phyloP scores from a whole-genome alignment of 805 yeast species.

The Saccharomycopsis babjevae region DNA sequence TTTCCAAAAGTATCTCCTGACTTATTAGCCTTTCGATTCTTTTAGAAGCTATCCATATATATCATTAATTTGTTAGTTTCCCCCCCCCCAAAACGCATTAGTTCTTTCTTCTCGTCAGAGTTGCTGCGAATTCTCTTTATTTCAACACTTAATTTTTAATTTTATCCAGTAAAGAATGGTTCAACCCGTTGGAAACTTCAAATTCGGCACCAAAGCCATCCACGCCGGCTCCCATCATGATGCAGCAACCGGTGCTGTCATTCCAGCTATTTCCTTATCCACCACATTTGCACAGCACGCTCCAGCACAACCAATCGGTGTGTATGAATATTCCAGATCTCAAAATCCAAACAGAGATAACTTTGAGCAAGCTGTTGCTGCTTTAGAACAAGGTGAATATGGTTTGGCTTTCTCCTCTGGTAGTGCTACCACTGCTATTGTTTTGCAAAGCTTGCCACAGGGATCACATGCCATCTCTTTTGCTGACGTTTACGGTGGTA shows the following conservation, averaged over 20 bases:
- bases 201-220: conserved; percentile 73
- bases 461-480: conserved; percentile 68
- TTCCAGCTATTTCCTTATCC: conserved; percentile 71
- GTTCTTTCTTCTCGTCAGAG: background rate
- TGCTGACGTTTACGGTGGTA: conserved; percentile 87
- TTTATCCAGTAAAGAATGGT: background rate
- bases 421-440: conserved; percentile 70
- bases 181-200: conserved; percentile 18
- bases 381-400: conserved; percentile 64
- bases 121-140: background rate
- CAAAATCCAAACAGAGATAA: conserved; percentile 80
- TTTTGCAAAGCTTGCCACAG: conserved; percentile 62
- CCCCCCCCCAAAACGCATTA: too few species aligned
- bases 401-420: conserved; percentile 81
- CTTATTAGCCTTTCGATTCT: too few species aligned
- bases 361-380: conserved; percentile 70
- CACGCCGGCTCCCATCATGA: conserved; percentile 74
- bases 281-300: conserved; percentile 77
- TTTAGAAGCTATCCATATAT: background rate
- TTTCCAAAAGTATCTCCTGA: too few species aligned
- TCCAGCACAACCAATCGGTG: conserved; percentile 70
- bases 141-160: background rate
- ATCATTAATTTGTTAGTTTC: background rate
- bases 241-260: conserved; percentile 74
- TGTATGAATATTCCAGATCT: conserved; percentile 75